Evolutionary conservation across 2,329 filamentous ascomycete genomes (phyloP).

Genomic region (Fusarium newnesense): DNA sequence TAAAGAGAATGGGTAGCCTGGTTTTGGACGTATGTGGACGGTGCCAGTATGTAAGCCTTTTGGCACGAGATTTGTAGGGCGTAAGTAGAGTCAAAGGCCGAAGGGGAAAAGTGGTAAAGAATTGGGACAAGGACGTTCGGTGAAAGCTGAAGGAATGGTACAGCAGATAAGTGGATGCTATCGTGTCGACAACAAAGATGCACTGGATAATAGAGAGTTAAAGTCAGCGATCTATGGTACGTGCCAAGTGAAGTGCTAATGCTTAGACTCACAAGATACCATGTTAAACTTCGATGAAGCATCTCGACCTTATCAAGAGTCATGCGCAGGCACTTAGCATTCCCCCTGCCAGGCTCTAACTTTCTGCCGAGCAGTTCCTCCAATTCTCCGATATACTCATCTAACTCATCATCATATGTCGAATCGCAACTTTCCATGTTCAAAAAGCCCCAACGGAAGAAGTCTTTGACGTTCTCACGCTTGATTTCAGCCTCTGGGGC

Average conservation of each 20-base stretch:
- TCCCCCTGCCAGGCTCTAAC: conserved; percentile 62
- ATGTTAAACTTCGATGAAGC: conserved; percentile 63
- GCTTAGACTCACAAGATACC: conserved; percentile 61
- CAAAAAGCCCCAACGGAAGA: conserved; percentile 69
- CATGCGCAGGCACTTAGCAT: conserved; percentile 63
- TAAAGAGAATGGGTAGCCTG: conserved; percentile 67
- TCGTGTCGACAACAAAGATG: conserved; percentile 59
- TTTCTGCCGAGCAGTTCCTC: conserved; percentile 62
- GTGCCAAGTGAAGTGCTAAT: not conserved
- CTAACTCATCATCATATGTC: conserved; percentile 63
- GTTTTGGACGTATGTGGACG: conserved; percentile 68
- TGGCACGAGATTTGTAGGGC: conserved; percentile 56
- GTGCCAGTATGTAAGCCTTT: conserved; percentile 67
- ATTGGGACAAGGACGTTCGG: conserved; percentile 48
- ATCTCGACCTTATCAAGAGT: conserved; percentile 68
- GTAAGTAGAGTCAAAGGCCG: conserved; percentile 61
- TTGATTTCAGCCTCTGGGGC: conserved; percentile 63
- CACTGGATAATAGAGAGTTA: conserved; percentile 41
- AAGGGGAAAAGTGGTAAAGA: conserved; percentile 63
- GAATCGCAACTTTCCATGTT: conserved; percentile 56
- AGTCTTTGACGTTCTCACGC: conserved; percentile 69
- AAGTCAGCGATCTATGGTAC: conserved; percentile 11
- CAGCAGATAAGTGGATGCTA: conserved; percentile 47
- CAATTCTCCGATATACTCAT: conserved; percentile 62
- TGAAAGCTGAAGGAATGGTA: conserved; percentile 60